phyloP scores from a whole-genome alignment of 768 basidiomycete species.

The Dentipellis sp. region DNA sequence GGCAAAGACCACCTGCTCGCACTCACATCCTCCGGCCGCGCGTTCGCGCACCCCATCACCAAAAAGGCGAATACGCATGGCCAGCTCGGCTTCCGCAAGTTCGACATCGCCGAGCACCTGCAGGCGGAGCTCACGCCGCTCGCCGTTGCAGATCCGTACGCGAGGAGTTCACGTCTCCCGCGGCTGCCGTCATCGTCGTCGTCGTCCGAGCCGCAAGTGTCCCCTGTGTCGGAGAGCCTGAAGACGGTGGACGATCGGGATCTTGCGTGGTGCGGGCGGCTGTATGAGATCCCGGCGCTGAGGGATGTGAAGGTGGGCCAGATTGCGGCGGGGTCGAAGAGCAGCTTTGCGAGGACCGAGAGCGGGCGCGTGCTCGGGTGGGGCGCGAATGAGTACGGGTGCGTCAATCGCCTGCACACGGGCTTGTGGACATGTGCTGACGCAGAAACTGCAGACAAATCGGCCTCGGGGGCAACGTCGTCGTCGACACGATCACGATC shows the following conservation, averaged over 20 bases:
- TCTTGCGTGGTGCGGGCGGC: constrained; percentile 55
- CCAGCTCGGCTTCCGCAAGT: constrained; percentile 73
- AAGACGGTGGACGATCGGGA: constrained; percentile 26
- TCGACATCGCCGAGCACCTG: constrained; percentile 39
- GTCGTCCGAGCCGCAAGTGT: constrained; percentile 24
- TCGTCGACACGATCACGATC: constrained; percentile 59
- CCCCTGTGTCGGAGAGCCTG: constrained; percentile 9
- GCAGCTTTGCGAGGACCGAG: constrained; percentile 63
- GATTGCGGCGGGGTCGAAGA: constrained; percentile 62
- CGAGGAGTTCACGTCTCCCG: constrained; percentile 33
- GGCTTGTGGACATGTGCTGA: not conserved
- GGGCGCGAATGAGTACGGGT: constrained; percentile 88
- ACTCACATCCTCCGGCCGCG: constrained; percentile 62
- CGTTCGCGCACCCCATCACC: constrained; percentile 70
- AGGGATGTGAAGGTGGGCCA: constrained; percentile 54
- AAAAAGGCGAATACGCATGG: constrained; percentile 71
- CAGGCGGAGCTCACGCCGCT: constrained; percentile 50
- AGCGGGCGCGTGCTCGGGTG: constrained; percentile 75
- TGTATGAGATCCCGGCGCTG: constrained; percentile 75
- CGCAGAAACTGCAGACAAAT: constrained; percentile 48
- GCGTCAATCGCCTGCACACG: constrained; percentile 8
- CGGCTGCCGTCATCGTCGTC: constrained; percentile 23
- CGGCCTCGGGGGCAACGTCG: constrained; percentile 58
- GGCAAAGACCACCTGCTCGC: constrained; percentile 70
- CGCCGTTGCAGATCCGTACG: constrained; percentile 40